Conservation (phyloP, 176 grass and related monocot species). For the Chrysopogon serrulatus region DNA sequence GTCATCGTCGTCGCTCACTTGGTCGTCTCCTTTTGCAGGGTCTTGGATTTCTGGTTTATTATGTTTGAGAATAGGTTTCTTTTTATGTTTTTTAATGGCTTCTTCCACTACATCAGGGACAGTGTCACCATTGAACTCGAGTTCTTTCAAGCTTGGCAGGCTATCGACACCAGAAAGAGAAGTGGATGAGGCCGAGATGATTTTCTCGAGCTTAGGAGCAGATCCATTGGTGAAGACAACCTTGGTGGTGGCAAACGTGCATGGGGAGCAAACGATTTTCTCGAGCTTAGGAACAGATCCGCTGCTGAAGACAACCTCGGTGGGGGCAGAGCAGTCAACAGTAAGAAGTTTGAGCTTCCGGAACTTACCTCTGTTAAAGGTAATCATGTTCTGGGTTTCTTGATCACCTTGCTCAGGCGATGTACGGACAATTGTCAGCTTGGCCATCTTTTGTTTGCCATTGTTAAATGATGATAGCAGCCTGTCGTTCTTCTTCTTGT, state of each 20-base stretch:
- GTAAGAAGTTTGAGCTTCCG: not conserved
- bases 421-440: not conserved
- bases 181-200: not conserved
- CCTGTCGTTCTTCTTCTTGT: not conserved
- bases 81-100: not conserved
- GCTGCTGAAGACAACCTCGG: not conserved
- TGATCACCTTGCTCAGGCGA: not conserved
- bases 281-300: not conserved
- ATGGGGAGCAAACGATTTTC: not conserved
- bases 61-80: not conserved
- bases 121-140: not conserved
- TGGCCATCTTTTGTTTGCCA: not conserved
- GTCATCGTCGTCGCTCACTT: not conserved
- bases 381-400: not conserved
- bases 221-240: too few relatives aligned
- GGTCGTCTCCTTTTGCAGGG: not conserved
- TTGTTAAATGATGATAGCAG: not conserved
- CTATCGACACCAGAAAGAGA: not conserved
- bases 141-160: not conserved
- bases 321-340: too few relatives aligned
- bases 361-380: not conserved
- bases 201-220: too few relatives aligned
- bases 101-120: not conserved
- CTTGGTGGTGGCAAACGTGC: too few relatives aligned
- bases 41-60: not conserved